Evolutionary conservation across 331 rosid genomes (phyloP), one percentile per base, ranked within the genome.

Genomic region (Spiraea crenata): DNA sequence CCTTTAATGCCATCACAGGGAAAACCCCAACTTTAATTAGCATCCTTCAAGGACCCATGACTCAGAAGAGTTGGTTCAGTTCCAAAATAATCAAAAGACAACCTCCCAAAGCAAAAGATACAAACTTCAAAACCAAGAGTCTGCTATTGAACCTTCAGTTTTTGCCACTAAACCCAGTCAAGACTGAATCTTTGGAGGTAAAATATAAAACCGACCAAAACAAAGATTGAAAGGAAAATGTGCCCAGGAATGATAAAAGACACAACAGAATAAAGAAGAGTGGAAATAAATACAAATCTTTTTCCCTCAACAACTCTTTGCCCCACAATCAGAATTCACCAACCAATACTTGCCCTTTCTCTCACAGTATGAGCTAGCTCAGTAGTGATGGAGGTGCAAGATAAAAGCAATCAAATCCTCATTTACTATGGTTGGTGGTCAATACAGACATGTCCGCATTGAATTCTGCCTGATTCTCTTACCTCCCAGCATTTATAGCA

Each of bases 381-480:
- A n/a, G 45, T 11, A 61, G 45, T 4, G 37, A 11, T 6, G 4
- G 55, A 56, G 61, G 19, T 7, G 37, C 50, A 57, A 55, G 67
- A 54, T 62, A 47, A 42, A 58, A 38, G 40, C 65, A 67, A 58
- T 80, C 35, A 34, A 50, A 65, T 16, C 63, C 63, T 49, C 82
- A 77, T 76, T 84, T 59, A 84, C 69, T 84, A 49, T 10, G 76
- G 25, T 70, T 10, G 76, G 25, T 70, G 75, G 61, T 73, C 55
- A 42, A 78, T 68, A 72, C 65, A 73, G 66, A 79, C 80, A 76
- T 69, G 86, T 79, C 74, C 54, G 74, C 86, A 79, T 84, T 81
- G 51, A 84, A 79, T 81, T 84, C 82, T 65, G 35, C 15, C 77
- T 49, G 41, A 11, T 46, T 82, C 80, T 38, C 72, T 57, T 72